These are phyloP conservation scores for Boletus sp. DNA, from an alignment of 768 basidiomycete genomes.

Conservation along the genomic window DNA sequence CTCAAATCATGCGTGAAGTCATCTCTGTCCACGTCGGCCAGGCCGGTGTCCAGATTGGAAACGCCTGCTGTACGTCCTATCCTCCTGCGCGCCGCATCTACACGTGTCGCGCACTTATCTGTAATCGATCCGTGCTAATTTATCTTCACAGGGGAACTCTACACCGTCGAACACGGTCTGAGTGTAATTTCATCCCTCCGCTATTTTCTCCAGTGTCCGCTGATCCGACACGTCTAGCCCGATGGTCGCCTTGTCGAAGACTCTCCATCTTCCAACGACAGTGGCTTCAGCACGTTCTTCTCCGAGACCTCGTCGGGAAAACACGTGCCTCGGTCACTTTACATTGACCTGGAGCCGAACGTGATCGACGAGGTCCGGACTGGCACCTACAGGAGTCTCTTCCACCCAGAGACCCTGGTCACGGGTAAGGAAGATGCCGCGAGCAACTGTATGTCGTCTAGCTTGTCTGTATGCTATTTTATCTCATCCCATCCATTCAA, in stretches of 20 bases:
- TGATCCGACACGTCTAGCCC: constrained; percentile 55
- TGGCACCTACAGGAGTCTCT: constrained; percentile 93
- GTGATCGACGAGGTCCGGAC: constrained; percentile 97
- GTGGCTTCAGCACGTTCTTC: constrained; percentile 99
- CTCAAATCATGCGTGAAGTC: constrained; percentile 82
- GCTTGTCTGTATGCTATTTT: neutral
- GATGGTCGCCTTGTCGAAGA: constrained; percentile 88
- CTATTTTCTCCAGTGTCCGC: constrained; percentile 5
- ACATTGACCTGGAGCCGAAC: constrained; percentile 96
- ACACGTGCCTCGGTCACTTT: constrained; percentile 96
- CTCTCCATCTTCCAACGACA: constrained; percentile 72
- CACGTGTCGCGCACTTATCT: constrained; percentile 15
- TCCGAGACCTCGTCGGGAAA: constrained; percentile 96
- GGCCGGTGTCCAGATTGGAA: constrained; percentile 97
- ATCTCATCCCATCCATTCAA: constrained; percentile 31
- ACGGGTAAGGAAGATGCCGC: constrained; percentile 99
- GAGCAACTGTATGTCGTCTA: constrained; percentile 79
- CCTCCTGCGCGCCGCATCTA: neutral
- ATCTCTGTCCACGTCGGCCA: constrained; percentile 99
- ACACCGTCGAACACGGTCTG: constrained; percentile 97
- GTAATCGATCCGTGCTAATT: constrained; percentile 14
- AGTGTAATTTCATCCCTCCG: constrained; percentile 53
- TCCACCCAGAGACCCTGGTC: constrained; percentile 98
- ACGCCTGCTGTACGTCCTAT: constrained; percentile 88
- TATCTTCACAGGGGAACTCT: constrained; percentile 81